A percentile compares a stretch with the other conserved stretches of the same genome.
These are phyloP conservation scores for Hibiscus tridactylites DNA, from an alignment of 345 rosid species.

Conservation along the genomic window DNA sequence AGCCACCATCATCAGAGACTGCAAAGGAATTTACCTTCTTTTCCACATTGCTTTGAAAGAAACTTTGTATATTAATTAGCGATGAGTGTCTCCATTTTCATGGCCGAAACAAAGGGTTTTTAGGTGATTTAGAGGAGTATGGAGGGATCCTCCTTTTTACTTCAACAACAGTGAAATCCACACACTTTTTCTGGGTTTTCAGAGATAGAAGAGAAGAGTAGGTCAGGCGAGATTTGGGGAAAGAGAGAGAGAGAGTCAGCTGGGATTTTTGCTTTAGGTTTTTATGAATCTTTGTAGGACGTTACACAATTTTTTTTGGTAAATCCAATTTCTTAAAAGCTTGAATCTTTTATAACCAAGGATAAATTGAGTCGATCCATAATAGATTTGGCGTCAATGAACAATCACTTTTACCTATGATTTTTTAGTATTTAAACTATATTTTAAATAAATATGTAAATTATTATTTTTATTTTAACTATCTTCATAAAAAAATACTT, in stretches of 20 bases:
- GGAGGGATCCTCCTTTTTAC: conserved; percentile 15
- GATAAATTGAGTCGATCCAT: no score
- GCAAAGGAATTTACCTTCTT: conserved; percentile 9
- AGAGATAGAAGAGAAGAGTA: background rate
- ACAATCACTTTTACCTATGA: no score
- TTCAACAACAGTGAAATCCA: conserved; percentile 11
- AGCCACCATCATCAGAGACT: conserved; percentile 53
- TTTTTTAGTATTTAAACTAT: no score
- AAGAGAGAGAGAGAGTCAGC: conserved; percentile 24
- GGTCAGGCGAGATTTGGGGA: conserved; percentile 23
- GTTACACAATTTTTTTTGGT: no score
- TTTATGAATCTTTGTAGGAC: conserved; percentile 21
- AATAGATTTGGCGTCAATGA: no score
- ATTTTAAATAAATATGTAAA: no score
- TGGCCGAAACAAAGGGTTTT: background rate
- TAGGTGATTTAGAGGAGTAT: conserved; percentile 13
- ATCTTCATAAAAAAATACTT: no score
- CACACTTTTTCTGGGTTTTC: conserved; percentile 7
- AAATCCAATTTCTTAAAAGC: no score
- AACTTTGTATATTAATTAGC: background rate
- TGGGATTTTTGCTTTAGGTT: conserved; percentile 27
- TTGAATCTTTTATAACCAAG: no score
- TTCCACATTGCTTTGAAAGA: conserved; percentile 37
- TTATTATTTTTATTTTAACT: no score
- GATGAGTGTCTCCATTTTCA: conserved; percentile 1